These are phyloP conservation scores for Bolboschoenus planiculmis DNA, from an alignment of 176 grass and related monocot species.

Conservation along the genomic window DNA sequence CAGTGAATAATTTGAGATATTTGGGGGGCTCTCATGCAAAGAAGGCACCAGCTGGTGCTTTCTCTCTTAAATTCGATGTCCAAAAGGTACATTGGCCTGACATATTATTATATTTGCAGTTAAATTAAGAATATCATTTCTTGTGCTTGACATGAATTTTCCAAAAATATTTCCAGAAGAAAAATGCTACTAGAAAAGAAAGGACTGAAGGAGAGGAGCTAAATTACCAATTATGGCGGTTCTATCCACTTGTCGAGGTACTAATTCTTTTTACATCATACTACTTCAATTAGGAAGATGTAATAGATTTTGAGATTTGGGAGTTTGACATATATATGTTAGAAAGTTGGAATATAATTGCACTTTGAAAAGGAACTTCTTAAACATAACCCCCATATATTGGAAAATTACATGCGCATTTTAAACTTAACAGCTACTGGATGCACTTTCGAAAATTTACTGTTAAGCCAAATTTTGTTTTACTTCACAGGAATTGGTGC, in stretches of 20 bases:
- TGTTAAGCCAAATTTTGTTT: background rate
- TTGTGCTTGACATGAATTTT: conserved; percentile 12
- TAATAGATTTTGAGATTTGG: background rate
- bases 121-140: background rate
- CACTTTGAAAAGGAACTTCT: background rate
- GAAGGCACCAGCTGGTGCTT: conserved; percentile 27
- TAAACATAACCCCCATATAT: background rate
- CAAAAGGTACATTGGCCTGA: conserved; percentile 44
- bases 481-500: conserved; percentile 57
- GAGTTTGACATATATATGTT: background rate
- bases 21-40: conserved; percentile 53
- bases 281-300: background rate
- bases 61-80: conserved; percentile 87
- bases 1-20: conserved; percentile 65
- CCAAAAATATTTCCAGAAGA: conserved; percentile 59
- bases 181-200: conserved; percentile 74
- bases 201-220: conserved; percentile 55
- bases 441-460: background rate
- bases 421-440: background rate
- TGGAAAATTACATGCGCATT: background rate
- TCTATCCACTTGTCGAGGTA: conserved; percentile 90
- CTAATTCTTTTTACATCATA: background rate
- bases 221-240: conserved; percentile 67
- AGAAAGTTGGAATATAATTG: background rate
- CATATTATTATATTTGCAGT: background rate